Base-by-base conservation (phyloP, 1,284 basidiomycete genomes). In the Ustilago esculenta region DNA sequence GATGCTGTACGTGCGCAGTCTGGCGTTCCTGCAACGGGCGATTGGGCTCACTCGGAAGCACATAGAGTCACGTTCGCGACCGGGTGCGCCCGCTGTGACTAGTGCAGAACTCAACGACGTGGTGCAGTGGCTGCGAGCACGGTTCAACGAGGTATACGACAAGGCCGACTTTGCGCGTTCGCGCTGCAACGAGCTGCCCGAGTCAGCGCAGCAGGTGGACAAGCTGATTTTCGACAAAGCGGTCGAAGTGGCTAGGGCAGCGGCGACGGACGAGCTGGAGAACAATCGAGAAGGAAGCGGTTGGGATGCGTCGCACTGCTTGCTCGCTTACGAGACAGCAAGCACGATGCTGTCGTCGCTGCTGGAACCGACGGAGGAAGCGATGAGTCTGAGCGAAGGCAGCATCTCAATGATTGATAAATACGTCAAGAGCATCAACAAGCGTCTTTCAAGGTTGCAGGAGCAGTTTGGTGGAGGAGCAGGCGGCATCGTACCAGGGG, bases 321-420 rank as follows among this genome's bases (percentile, higher is more conserved):
- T 96, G 83, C 90, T 90, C 77, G 86, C 94, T 32, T 98, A 98
- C 83, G 94, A 97, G 80, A 92, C 92, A 65, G 92, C 93, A 0
- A 83, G 96, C 17, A 95, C 92, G 90, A 90, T 94, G 80, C 85
- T 98, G 23, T 91, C 92, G 70, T 90, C 92, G 0, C 85, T 98
- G 5, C 89, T 95, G 76, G 95, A 98, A 80, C 91, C 94, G 63
- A 86, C 91, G 3, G 85, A 97, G 73, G 90, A 94, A 77, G 88
- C 87, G 7, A 42, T 77, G 56, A 72, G 71, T 14, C 52, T 80
- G 18, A 72, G 71, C 33, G 59, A 73, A 35, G 69, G 65, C 24
- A 73, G 76, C 23, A 64, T 76, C n/a, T 40, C 51, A 17, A 75
- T 73, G 41, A 73, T 81, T 37, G 76, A 79, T 43, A 78, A 74